These are phyloP conservation scores for Blastobotrys serpentis DNA, from an alignment of 1,139 yeast genomes.

Conservation along the genomic window DNA sequence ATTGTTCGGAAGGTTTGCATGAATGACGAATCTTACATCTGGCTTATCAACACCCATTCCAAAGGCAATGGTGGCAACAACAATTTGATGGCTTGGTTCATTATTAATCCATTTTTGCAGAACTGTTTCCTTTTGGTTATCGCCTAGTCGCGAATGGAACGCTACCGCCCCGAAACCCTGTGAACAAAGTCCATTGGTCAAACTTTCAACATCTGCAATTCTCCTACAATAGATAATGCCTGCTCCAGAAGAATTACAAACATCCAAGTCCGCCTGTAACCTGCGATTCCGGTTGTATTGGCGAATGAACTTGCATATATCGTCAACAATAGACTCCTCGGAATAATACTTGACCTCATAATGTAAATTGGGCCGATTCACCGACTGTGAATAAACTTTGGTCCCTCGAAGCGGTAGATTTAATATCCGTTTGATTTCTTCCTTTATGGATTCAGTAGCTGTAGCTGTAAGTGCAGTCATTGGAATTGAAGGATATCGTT, in stretches of 20 bases:
- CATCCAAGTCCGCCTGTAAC: conserved; percentile 37
- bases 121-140: conserved; percentile 66
- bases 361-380: conserved; percentile 79
- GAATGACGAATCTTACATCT: conserved; percentile 88
- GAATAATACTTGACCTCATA: conserved; percentile 72
- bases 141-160: conserved; percentile 91
- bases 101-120: conserved; percentile 76
- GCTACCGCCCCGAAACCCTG: conserved; percentile 56
- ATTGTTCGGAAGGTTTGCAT: conserved; percentile 81
- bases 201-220: conserved; percentile 80
- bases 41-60: conserved; percentile 99
- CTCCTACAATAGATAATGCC: conserved; percentile 95
- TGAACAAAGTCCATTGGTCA: conserved; percentile 57
- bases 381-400: conserved; percentile 62
- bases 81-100: conserved; percentile 58
- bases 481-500: conserved; percentile 74
- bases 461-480: conserved; percentile 97
- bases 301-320: conserved; percentile 57
- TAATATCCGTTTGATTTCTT: conserved; percentile 55
- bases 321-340: conserved; percentile 45
- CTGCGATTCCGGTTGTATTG: conserved; percentile 26
- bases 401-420: conserved; percentile 42
- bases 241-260: conserved; percentile 47
- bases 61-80: conserved; percentile 96
- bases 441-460: conserved; percentile 87